A percentile compares a stretch with the other conserved stretches of the same genome.
Evolutionary conservation across 768 basidiomycete species (phyloP).

Genomic region (Dacryopinax spathularia): DNA sequence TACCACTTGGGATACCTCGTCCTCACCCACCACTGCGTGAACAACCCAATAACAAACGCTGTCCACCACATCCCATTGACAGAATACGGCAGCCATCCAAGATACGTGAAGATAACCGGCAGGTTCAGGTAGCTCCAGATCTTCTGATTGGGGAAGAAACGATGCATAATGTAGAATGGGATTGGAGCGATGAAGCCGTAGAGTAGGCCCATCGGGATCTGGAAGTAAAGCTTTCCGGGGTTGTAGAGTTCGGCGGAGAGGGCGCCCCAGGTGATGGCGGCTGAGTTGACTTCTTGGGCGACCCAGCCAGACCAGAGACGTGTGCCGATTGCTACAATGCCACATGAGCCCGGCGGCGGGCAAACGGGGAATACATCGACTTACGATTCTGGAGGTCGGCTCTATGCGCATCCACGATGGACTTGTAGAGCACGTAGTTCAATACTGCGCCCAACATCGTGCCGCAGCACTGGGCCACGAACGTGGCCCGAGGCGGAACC

Average conservation of each 20-base stretch:
- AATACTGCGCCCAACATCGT: slow-evolving; percentile 16
- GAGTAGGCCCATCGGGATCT: slow-evolving; percentile 11
- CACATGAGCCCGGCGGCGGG: not conserved
- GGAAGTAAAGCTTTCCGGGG: slow-evolving; percentile 27
- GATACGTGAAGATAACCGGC: slow-evolving; percentile 30
- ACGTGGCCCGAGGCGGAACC: slow-evolving; percentile 37
- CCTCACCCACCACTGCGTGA: slow-evolving; percentile 38
- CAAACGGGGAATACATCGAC: not conserved
- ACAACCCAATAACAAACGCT: slow-evolving; percentile 37
- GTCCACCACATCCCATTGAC: slow-evolving; percentile 36
- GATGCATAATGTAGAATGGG: slow-evolving; percentile 36
- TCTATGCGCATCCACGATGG: slow-evolving; percentile 21
- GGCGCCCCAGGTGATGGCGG: slow-evolving; percentile 42
- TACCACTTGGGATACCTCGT: slow-evolving; percentile 33
- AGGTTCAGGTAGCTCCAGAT: slow-evolving; percentile 33
- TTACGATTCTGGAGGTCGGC: slow-evolving; percentile 27
- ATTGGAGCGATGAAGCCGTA: slow-evolving; percentile 35
- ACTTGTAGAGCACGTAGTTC: not conserved
- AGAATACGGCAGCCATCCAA: slow-evolving; percentile 32
- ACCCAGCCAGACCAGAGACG: slow-evolving; percentile 36
- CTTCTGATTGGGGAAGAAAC: slow-evolving; percentile 24
- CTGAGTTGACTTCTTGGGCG: slow-evolving; percentile 39
- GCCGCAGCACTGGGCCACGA: slow-evolving; percentile 28
- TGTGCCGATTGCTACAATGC: slow-evolving; percentile 3
- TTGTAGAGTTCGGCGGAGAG: slow-evolving; percentile 40